phyloP scores from a whole-genome alignment of 129 eudicot genomes.

The Flaveria trinervia region DNA sequence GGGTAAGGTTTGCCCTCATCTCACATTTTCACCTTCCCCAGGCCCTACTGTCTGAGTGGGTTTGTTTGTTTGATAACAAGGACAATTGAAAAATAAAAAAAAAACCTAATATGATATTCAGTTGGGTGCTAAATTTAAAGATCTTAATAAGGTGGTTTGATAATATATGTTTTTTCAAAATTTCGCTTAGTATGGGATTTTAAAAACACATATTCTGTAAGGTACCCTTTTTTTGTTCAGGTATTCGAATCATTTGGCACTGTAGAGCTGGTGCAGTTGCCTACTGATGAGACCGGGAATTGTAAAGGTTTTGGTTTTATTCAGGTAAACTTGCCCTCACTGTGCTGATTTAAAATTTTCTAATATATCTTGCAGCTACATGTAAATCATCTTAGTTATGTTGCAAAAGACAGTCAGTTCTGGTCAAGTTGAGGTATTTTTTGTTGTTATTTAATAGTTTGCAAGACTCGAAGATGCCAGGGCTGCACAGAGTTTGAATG shows the following conservation, averaged over 20 bases:
- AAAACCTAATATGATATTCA: not conserved
- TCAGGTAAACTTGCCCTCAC: conserved; percentile 56
- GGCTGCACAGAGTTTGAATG: conserved; percentile 79
- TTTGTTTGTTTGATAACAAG: not conserved
- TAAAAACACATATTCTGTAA: not conserved
- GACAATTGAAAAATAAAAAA: not conserved
- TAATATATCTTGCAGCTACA: conserved; percentile 8
- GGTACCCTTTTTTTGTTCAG: conserved; percentile 36
- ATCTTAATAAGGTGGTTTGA: not conserved
- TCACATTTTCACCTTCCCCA: no score
- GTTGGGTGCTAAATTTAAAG: not conserved
- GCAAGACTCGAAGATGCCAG: conserved; percentile 85
- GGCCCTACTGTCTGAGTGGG: no score
- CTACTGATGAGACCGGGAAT: conserved; percentile 75
- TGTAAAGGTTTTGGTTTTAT: conserved; percentile 94
- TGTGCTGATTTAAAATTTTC: conserved; percentile 1
- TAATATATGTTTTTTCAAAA: not conserved
- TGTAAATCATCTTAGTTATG: not conserved
- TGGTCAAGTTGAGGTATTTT: conserved; percentile 6
- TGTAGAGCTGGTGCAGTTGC: conserved; percentile 89
- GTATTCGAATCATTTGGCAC: conserved; percentile 90
- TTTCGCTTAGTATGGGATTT: not conserved
- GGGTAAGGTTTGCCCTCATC: no score
- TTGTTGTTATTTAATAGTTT: conserved; percentile 48
- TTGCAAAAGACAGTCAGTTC: conserved; percentile 2